These are phyloP conservation scores for Coemansia sp. DNA, from an alignment of 192 early-diverging fungal species.

Conservation along the genomic window DNA sequence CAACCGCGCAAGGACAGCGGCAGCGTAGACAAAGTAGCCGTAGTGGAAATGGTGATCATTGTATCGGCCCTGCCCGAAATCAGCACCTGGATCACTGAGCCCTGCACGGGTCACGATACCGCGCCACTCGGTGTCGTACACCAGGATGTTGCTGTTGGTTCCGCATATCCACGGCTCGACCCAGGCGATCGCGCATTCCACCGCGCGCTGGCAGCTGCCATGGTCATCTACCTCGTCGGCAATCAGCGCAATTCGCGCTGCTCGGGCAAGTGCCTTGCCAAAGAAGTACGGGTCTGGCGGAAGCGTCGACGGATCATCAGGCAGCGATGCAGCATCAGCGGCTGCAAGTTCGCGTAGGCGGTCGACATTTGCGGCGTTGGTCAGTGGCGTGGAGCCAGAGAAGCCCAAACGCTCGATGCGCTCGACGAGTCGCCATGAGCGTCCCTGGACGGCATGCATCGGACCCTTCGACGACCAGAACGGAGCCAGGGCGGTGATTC, in stretches of 20 bases:
- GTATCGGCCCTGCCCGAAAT: slow-evolving; percentile 58
- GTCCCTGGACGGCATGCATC: slow-evolving; percentile 35
- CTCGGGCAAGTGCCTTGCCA: slow-evolving; percentile 54
- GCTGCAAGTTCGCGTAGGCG: slow-evolving; percentile 30
- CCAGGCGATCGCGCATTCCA: slow-evolving; percentile 23
- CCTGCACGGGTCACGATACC: slow-evolving; percentile 40
- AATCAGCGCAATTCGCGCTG: slow-evolving; percentile 54
- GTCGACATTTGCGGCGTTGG: neutral
- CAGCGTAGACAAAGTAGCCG: slow-evolving; percentile 58
- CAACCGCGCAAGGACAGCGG: slow-evolving; percentile 47
- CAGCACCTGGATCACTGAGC: slow-evolving; percentile 33
- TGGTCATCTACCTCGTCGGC: slow-evolving; percentile 49
- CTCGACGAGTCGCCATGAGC: slow-evolving; percentile 44
- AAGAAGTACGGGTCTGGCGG: slow-evolving; percentile 57
- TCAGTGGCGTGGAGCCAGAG: slow-evolving; percentile 27
- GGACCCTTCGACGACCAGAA: slow-evolving; percentile 52
- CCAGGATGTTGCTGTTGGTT: slow-evolving; percentile 27
- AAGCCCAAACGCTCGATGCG: slow-evolving; percentile 41
- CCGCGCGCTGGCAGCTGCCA: slow-evolving; percentile 27
- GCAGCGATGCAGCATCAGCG: slow-evolving; percentile 23
- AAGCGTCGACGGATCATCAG: slow-evolving; percentile 3
- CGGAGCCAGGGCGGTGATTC: slow-evolving; percentile 14
- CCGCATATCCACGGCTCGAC: slow-evolving; percentile 41
- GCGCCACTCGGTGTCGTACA: slow-evolving; percentile 54
- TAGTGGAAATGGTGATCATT: slow-evolving; percentile 65